These are phyloP conservation scores for Apiotrichum porosum DNA, from an alignment of 1,284 basidiomycete genomes.

Conservation along the genomic window DNA sequence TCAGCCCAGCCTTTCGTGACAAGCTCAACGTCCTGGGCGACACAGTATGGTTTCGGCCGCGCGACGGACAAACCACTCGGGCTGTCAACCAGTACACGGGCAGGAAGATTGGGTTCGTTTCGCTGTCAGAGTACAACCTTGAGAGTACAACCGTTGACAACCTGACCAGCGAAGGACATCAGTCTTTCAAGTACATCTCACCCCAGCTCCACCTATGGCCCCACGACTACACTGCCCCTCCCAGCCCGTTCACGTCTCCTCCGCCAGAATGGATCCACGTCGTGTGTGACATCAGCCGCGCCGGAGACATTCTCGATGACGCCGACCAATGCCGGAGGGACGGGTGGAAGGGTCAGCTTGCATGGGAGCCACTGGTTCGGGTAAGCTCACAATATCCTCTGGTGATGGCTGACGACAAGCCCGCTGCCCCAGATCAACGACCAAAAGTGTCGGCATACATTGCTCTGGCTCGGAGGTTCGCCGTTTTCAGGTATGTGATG, in stretches of 20 bases:
- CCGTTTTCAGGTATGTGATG: constrained; percentile 34
- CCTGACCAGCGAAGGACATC: constrained; percentile 34
- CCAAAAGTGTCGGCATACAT: too few species aligned
- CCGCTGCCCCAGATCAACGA: too few species aligned
- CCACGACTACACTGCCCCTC: constrained; percentile 55
- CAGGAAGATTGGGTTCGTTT: constrained; percentile 64
- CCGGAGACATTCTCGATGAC: constrained; percentile 63
- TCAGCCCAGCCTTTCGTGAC: constrained; percentile 58
- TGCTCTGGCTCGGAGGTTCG: constrained; percentile 22
- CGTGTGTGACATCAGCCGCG: constrained; percentile 74
- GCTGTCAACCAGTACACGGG: constrained; percentile 75
- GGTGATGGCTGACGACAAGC: not conserved
- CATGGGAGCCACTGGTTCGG: constrained; percentile 71
- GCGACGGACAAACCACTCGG: constrained; percentile 59
- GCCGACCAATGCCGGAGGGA: constrained; percentile 50
- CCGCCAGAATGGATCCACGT: constrained; percentile 63
- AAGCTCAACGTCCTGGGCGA: constrained; percentile 61
- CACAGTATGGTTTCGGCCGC: constrained; percentile 75
- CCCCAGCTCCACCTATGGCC: constrained; percentile 68
- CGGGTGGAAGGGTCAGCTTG: constrained; percentile 61
- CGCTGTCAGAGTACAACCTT: too few species aligned
- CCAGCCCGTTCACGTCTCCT: constrained; percentile 55
- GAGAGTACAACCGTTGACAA: not conserved
- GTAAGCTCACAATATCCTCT: constrained; percentile 1
- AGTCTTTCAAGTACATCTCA: constrained; percentile 76